Conservation (phyloP, 768 basidiomycete genomes). For the Boletus reticulatus region DNA sequence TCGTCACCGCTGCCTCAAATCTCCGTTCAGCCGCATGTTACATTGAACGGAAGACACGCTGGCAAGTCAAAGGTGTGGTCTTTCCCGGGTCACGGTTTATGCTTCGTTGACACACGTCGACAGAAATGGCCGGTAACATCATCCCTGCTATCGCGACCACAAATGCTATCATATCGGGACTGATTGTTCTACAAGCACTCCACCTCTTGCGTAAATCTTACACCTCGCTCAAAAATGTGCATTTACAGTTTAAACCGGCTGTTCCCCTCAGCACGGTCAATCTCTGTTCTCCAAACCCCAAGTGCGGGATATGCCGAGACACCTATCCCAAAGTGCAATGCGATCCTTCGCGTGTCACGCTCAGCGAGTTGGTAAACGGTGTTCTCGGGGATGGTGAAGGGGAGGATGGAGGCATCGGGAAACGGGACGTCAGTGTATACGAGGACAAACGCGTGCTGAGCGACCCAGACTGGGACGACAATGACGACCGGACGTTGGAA, state of each 20-base stretch:
- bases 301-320: conserved; percentile 85
- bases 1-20: conserved; percentile 94
- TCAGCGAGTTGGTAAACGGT: conserved; percentile 71
- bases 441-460: conserved; percentile 87
- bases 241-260: conserved; percentile 72
- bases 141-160: conserved; percentile 99
- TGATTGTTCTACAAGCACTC: conserved; percentile 91
- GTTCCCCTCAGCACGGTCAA: conserved; percentile 74
- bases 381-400: conserved; percentile 54
- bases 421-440: conserved; percentile 73
- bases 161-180: conserved; percentile 93
- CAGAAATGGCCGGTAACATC: conserved; percentile 99
- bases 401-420: conserved; percentile 33
- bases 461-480: no score
- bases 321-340: conserved; percentile 74
- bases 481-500: conserved; percentile 73
- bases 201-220: conserved; percentile 74
- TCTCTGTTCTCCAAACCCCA: conserved; percentile 66
- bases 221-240: conserved; percentile 65
- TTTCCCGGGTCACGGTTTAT: not conserved
- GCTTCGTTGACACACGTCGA: not conserved
- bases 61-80: conserved; percentile 89
- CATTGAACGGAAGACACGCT: conserved; percentile 85
- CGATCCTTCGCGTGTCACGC: conserved; percentile 63
- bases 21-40: conserved; percentile 88